Evolutionary conservation across 2,329 filamentous ascomycete species (phyloP).

Genomic region (Trichoderma koningii): DNA sequence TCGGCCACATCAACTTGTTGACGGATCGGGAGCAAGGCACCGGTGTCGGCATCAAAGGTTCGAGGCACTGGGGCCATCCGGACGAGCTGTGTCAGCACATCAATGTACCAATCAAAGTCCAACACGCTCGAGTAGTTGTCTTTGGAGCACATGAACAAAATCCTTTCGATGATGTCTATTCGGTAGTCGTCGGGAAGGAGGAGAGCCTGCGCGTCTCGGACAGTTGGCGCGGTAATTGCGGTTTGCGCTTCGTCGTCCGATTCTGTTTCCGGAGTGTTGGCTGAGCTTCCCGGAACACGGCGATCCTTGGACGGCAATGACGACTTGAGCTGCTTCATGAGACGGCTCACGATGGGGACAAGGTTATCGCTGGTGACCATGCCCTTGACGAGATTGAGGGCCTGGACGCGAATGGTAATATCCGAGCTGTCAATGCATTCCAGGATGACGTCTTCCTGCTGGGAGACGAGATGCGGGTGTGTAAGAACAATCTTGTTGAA

Average conservation of each 20-base stretch:
- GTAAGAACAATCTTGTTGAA: slow-evolving; percentile 93
- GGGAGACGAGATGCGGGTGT: slow-evolving; percentile 82
- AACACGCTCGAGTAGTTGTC: slow-evolving; percentile 82
- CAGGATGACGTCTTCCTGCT: slow-evolving; percentile 95
- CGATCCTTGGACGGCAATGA: slow-evolving; percentile 56
- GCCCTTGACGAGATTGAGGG: slow-evolving; percentile 84
- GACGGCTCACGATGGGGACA: slow-evolving; percentile 76
- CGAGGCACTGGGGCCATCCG: slow-evolving; percentile 63
- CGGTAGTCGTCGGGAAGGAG: slow-evolving; percentile 85
- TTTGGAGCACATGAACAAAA: slow-evolving; percentile 85
- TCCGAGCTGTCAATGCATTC: slow-evolving; percentile 95
- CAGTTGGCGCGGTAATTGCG: slow-evolving; percentile 41
- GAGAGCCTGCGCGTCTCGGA: slow-evolving; percentile 47
- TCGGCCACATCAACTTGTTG: slow-evolving; percentile 57
- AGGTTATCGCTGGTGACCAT: slow-evolving; percentile 92
- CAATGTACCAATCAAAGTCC: slow-evolving; percentile 98
- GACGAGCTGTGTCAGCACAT: slow-evolving; percentile 82
- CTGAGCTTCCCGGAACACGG: slow-evolving; percentile 46
- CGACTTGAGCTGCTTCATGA: slow-evolving; percentile 83
- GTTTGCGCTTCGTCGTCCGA: slow-evolving; percentile 55
- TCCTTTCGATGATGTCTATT: slow-evolving; percentile 76
- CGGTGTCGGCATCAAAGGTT: slow-evolving; percentile 42
- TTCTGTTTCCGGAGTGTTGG: slow-evolving; percentile 48
- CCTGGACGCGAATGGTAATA: slow-evolving; percentile 92
- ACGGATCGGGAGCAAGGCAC: slow-evolving; percentile 35